Percentiles rank a stretch among this genome's conserved stretches.
Evolutionary conservation across 108 stramenopile species (phyloP).

Genomic region (Skeletonema costatum): DNA sequence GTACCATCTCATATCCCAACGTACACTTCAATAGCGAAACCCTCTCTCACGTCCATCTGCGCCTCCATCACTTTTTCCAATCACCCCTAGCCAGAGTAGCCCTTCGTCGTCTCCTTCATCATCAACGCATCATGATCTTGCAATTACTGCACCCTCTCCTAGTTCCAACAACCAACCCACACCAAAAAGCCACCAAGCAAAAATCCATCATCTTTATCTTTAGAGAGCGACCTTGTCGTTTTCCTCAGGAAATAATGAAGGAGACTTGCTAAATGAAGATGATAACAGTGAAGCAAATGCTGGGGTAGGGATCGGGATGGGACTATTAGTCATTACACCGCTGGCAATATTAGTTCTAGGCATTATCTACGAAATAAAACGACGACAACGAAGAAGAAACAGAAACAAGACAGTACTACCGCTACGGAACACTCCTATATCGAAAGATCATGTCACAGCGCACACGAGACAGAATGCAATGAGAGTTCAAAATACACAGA

Average conservation of each 20-base stretch:
- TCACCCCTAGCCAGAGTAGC: background rate
- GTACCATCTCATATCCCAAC: background rate
- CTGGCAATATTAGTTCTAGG: background rate
- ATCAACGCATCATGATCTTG: background rate
- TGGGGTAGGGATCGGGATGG: background rate
- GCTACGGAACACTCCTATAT: background rate
- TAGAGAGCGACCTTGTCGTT: background rate
- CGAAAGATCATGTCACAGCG: too few species aligned
- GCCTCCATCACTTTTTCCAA: background rate
- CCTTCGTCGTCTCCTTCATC: background rate
- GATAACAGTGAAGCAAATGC: background rate
- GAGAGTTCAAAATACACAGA: too few species aligned
- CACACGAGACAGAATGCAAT: too few species aligned
- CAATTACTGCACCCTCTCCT: background rate
- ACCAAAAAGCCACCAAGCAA: background rate
- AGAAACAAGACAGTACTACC: background rate
- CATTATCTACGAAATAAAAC: background rate
- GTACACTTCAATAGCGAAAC: background rate
- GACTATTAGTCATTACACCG: background rate
- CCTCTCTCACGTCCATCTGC: background rate
- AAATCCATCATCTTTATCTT: background rate
- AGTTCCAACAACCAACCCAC: background rate
- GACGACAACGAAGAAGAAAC: background rate
- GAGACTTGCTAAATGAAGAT: background rate
- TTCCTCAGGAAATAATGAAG: background rate